A percentile compares a stretch with the other conserved stretches of the same genome.
phyloP scores from a whole-genome alignment of 1,284 basidiomycete species.

The Vanrija sp. region DNA sequence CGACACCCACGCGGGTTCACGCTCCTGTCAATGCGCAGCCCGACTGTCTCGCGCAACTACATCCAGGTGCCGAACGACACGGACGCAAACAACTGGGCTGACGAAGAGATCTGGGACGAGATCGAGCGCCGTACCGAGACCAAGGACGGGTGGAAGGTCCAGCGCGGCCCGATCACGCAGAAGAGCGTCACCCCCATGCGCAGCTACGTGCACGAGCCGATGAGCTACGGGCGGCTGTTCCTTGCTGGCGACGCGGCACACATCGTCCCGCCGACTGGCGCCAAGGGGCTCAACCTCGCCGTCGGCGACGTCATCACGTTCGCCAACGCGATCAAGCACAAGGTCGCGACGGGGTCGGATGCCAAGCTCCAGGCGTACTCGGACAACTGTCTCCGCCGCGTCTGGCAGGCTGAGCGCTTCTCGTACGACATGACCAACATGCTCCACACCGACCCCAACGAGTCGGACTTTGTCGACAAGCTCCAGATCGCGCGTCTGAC shows the following conservation, averaged over 20 bases:
- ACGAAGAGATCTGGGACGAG: slow-evolving; percentile 20
- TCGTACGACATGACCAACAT: slow-evolving; percentile 23
- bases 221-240: slow-evolving; percentile 19
- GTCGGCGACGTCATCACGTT: slow-evolving; percentile 20
- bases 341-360: slow-evolving; percentile 13
- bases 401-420: slow-evolving; percentile 24
- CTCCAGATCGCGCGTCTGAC: slow-evolving; percentile 15
- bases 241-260: slow-evolving; percentile 20
- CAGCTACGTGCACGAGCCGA: slow-evolving; percentile 21
- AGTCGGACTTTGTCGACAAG: slow-evolving; percentile 11
- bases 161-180: slow-evolving; percentile 15
- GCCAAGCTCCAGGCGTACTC: slow-evolving; percentile 15
- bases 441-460: slow-evolving; percentile 17
- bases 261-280: slow-evolving; percentile 20
- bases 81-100: slow-evolving; percentile 16
- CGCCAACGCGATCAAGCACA: slow-evolving; percentile 17
- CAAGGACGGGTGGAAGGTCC: slow-evolving; percentile 17
- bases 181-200: slow-evolving; percentile 22
- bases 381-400: slow-evolving; percentile 15
- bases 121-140: slow-evolving; percentile 14
- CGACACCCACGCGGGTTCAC: slow-evolving; percentile 16
- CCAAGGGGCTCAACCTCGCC: slow-evolving; percentile 21
- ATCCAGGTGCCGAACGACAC: slow-evolving; percentile 18
- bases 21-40: slow-evolving; percentile 19
- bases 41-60: slow-evolving; percentile 18